phyloP scores from a whole-genome alignment of 2,329 filamentous ascomycete species.

The Aschersonia sp. region DNA sequence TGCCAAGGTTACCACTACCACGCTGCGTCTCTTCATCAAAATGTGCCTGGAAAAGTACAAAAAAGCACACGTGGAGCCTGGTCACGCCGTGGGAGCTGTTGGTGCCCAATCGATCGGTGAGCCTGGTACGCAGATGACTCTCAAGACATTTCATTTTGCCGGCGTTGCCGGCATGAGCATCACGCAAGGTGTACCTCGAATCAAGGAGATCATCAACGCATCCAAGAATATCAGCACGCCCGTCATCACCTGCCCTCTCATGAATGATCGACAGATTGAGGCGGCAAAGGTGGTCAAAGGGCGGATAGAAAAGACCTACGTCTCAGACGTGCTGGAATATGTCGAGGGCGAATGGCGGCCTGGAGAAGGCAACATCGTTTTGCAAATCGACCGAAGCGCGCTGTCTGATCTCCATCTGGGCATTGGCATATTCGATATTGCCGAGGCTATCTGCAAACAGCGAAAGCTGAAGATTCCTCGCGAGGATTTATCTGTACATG shows the following conservation, averaged over 20 bases:
- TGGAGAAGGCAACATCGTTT: conserved; percentile 58
- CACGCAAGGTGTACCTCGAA: conserved; percentile 96
- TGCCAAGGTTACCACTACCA: conserved; percentile 66
- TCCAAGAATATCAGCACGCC: conserved; percentile 89
- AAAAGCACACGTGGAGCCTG: conserved; percentile 81
- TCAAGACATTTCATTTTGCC: conserved; percentile 99
- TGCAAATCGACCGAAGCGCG: conserved; percentile 68
- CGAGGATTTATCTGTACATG: conserved; percentile 46
- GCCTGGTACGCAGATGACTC: conserved; percentile 95
- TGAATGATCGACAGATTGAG: conserved; percentile 59
- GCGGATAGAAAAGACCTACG: conserved; percentile 85
- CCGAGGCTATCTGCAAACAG: conserved; percentile 59
- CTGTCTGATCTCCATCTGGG: conserved; percentile 73
- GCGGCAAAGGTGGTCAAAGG: conserved; percentile 86
- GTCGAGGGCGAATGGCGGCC: conserved; percentile 84
- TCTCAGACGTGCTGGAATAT: conserved; percentile 66
- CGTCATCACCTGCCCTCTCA: conserved; percentile 74
- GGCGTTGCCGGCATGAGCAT: conserved; percentile 99
- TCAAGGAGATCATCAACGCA: conserved; percentile 99
- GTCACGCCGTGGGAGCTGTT: conserved; percentile 89
- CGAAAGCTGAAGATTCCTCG: conserved; percentile 68
- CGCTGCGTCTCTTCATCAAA: conserved; percentile 61
- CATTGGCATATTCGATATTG: conserved; percentile 59
- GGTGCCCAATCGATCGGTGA: conserved; percentile 97
- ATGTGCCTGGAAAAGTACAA: conserved; percentile 83